A percentile compares a stretch with the other conserved stretches of the same genome.
Evolutionary conservation across 257 asterid genomes (phyloP).

Genomic region (Solanum bulbocastanum): DNA sequence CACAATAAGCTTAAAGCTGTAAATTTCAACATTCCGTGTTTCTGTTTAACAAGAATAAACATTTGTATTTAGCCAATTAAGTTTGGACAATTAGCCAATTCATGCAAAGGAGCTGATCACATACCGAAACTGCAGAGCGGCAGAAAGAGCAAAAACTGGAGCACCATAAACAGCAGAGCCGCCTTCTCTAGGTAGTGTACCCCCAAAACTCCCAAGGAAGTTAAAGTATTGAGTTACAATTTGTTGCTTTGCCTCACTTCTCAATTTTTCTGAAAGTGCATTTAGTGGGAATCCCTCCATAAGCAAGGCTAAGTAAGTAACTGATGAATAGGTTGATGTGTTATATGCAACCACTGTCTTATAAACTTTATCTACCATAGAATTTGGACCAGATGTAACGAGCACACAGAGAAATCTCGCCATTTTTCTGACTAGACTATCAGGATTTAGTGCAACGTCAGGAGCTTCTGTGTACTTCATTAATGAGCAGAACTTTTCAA

Average conservation of each 20-base stretch:
- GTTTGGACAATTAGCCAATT: not conserved
- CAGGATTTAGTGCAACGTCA: constrained; percentile 41
- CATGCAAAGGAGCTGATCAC: constrained; percentile 14
- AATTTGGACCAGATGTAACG: constrained; percentile 44
- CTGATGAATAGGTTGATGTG: constrained; percentile 27
- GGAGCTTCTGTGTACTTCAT: constrained; percentile 32
- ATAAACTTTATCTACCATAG: constrained; percentile 55
- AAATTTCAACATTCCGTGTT: not conserved
- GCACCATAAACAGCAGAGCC: constrained; percentile 47
- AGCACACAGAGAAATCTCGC: constrained; percentile 61
- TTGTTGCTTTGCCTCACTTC: constrained; percentile 54
- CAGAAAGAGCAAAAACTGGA: constrained; percentile 72
- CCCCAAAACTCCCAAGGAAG: constrained; percentile 49
- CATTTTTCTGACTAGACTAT: constrained; percentile 52
- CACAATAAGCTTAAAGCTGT: not conserved
- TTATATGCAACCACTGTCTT: constrained; percentile 32
- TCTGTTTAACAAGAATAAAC: not conserved
- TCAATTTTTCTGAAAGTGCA: constrained; percentile 52
- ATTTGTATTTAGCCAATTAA: not conserved
- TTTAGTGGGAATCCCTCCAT: constrained; percentile 84
- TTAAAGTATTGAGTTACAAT: constrained; percentile 60
- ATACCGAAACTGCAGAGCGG: constrained; percentile 73
- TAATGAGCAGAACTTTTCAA: constrained; percentile 54
- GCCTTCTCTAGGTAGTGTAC: constrained; percentile 18
- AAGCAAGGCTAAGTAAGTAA: constrained; percentile 51